Evolutionary conservation across 2,329 filamentous ascomycete genomes (phyloP).

Genomic region (Calonectria multiphialidica): DNA sequence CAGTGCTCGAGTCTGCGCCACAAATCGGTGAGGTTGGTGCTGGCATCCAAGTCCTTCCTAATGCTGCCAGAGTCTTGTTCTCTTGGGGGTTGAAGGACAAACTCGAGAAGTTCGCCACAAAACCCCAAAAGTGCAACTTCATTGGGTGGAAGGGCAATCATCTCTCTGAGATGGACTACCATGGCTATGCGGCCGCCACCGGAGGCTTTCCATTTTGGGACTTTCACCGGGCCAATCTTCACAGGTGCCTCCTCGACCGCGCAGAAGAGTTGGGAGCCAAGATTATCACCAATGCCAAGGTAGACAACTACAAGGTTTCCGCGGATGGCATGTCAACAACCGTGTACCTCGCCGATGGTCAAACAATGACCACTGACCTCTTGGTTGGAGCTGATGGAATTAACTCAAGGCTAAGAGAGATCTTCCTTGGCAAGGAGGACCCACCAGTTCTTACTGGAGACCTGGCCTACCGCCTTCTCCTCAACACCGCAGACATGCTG

Average conservation of each 20-base stretch:
- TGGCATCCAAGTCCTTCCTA: conserved; percentile 43
- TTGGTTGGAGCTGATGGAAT: conserved; percentile 62
- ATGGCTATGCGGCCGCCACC: conserved; percentile 33
- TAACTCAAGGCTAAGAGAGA: conserved; percentile 49
- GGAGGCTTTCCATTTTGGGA: conserved; percentile 56
- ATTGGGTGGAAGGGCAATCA: conserved; percentile 41
- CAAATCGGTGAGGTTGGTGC: conserved; percentile 43
- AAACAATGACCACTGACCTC: conserved; percentile 53
- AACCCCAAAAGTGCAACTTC: conserved; percentile 42
- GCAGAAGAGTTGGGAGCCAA: conserved; percentile 54
- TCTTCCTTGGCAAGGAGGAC: conserved; percentile 56
- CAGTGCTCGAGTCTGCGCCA: conserved; percentile 39
- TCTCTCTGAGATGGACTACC: conserved; percentile 40
- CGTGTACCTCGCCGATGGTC: conserved; percentile 45
- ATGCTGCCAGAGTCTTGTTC: conserved; percentile 36
- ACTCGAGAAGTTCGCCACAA: conserved; percentile 33
- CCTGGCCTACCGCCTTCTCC: conserved; percentile 65
- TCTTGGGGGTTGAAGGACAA: conserved; percentile 40
- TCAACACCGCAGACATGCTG: conserved; percentile 60
- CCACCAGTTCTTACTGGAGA: conserved; percentile 66
- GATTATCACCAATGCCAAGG: conserved; percentile 41
- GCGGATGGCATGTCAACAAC: conserved; percentile 25
- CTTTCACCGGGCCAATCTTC: conserved; percentile 63
- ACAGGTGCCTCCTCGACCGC: conserved; percentile 55
- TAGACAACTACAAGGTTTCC: conserved; percentile 24